Evolutionary conservation across 2,329 filamentous ascomycete species (phyloP).

Genomic region (Colletotrichum navitas): DNA sequence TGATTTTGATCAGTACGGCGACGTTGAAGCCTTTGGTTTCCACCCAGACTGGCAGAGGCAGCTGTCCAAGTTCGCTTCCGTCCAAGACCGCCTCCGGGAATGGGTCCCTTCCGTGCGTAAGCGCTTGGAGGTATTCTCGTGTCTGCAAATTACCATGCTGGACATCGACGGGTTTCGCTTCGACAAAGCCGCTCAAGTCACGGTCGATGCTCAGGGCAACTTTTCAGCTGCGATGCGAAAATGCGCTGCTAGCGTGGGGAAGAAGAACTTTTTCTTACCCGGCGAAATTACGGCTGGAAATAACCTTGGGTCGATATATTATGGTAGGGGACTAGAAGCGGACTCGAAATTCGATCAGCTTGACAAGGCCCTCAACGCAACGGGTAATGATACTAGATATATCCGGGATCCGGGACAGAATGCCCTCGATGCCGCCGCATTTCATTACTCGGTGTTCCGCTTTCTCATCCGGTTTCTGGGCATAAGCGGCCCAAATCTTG

Average conservation of each 20-base stretch:
- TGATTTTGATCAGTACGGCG: conserved; percentile 74
- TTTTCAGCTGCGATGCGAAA: conserved; percentile 57
- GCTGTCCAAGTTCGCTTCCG: conserved; percentile 74
- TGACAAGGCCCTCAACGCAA: neutral
- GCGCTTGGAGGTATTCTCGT: conserved; percentile 71
- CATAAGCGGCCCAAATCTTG: neutral
- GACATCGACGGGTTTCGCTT: conserved; percentile 76
- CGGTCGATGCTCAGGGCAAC: conserved; percentile 69
- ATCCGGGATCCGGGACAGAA: conserved; percentile 1
- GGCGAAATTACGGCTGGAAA: neutral
- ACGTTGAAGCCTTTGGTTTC: conserved; percentile 72
- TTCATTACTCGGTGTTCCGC: neutral
- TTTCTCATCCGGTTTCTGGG: neutral
- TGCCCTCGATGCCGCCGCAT: neutral
- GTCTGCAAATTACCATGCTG: conserved; percentile 70
- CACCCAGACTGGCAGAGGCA: conserved; percentile 74
- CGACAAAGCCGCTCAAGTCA: conserved; percentile 75
- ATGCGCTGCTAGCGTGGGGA: neutral
- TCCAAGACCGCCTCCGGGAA: conserved; percentile 75
- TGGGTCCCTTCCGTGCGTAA: conserved; percentile 70
- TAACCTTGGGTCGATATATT: neutral
- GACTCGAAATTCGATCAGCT: neutral
- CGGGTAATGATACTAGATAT: neutral
- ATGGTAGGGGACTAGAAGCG: neutral
- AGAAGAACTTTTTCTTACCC: neutral